These are phyloP conservation scores for Xylaria bambusicola DNA, from an alignment of 495 filamentous ascomycete species.

Conservation along the genomic window DNA sequence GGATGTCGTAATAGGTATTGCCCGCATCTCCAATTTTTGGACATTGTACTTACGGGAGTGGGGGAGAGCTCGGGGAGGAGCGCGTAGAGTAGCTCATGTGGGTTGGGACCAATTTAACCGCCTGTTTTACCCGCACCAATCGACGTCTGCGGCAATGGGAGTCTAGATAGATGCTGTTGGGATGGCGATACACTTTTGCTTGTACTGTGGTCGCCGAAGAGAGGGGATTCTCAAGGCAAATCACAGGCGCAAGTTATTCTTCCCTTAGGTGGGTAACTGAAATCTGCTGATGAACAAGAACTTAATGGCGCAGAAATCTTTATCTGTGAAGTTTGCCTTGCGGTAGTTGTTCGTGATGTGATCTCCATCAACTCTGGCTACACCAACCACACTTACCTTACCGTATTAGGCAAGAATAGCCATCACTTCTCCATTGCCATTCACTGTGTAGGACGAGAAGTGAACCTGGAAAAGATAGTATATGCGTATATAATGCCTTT, in stretches of 20 bases:
- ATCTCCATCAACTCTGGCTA: not conserved
- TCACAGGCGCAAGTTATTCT: no score
- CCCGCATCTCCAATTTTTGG: not conserved
- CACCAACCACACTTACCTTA: not conserved
- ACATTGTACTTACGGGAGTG: not conserved
- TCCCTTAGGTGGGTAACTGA: no score
- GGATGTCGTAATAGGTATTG: slow-evolving; percentile 17
- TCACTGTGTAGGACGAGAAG: no score
- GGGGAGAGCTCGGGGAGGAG: not conserved
- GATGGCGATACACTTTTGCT: no score
- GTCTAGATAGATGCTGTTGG: not conserved
- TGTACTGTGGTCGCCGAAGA: no score
- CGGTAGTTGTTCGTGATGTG: not conserved
- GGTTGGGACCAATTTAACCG: slow-evolving; percentile 13
- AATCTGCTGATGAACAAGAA: no score
- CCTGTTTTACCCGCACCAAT: slow-evolving; percentile 19
- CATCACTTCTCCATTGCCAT: not conserved
- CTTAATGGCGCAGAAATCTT: no score
- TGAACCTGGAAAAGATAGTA: no score
- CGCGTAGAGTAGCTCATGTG: not conserved
- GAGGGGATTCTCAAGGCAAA: no score
- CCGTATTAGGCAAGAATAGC: slow-evolving; percentile 7
- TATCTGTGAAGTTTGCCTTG: no score
- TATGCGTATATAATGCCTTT: no score
- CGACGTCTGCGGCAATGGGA: not conserved